These are phyloP conservation scores for Pouteria campechiana DNA, from an alignment of 179 eudicot species.

Conservation along the genomic window DNA sequence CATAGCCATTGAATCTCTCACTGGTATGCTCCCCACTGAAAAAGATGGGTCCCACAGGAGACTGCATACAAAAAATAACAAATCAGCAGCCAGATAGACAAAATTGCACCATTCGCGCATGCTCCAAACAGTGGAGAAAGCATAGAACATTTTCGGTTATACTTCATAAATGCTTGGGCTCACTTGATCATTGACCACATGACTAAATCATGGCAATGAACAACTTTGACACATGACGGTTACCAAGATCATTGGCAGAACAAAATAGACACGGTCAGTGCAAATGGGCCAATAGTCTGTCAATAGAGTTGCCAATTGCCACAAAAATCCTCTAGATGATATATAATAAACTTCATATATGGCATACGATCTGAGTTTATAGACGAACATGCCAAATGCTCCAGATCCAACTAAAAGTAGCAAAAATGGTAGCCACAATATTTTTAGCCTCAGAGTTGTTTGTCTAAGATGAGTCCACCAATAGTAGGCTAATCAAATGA, in stretches of 20 bases:
- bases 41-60: constrained; percentile 62
- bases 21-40: constrained; percentile 92
- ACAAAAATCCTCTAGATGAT: too few relatives aligned
- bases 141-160: neutral
- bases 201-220: neutral
- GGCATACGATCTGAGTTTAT: too few relatives aligned
- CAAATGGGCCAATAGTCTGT: too few relatives aligned
- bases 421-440: too few relatives aligned
- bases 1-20: constrained; percentile 79
- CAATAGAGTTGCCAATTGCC: too few relatives aligned
- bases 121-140: neutral
- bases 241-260: neutral
- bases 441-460: too few relatives aligned
- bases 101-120: neutral
- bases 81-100: neutral
- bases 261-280: too few relatives aligned
- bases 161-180: neutral
- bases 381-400: too few relatives aligned
- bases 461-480: too few relatives aligned
- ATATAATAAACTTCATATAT: too few relatives aligned
- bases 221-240: neutral
- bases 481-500: too few relatives aligned
- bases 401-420: too few relatives aligned
- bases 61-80: constrained; percentile 23
- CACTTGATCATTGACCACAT: neutral